phyloP scores from a whole-genome alignment of 495 filamentous ascomycete species.

The Xylaria nigripes region DNA sequence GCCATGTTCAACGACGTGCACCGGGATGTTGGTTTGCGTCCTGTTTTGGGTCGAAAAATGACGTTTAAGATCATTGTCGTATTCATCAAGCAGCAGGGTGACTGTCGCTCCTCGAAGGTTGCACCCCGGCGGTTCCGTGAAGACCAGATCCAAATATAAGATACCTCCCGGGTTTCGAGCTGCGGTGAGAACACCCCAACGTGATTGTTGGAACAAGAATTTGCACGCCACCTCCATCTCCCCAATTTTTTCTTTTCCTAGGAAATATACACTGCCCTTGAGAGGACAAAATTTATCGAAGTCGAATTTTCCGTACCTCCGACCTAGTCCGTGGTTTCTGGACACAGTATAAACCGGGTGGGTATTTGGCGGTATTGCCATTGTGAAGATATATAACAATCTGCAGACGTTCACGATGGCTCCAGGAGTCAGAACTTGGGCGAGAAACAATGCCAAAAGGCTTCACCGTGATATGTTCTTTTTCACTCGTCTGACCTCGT shows the following conservation, averaged over 20 bases:
- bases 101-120: conserved; percentile 21
- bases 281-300: conserved; percentile 9
- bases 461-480: not conserved
- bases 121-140: conserved; percentile 20
- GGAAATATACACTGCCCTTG: not conserved
- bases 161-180: conserved; percentile 21
- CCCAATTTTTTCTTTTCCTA: conserved; percentile 10
- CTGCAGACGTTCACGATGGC: not conserved
- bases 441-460: not conserved
- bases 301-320: conserved; percentile 11
- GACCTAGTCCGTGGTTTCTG: conserved; percentile 1
- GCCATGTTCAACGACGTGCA: not conserved
- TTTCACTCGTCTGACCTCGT: too few species aligned
- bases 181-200: conserved; percentile 21
- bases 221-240: conserved; percentile 19
- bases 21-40: not conserved
- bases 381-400: not conserved
- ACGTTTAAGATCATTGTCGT: not conserved
- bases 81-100: conserved; percentile 19
- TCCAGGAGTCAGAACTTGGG: not conserved
- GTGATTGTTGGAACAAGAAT: conserved; percentile 25
- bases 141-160: conserved; percentile 24
- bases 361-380: not conserved
- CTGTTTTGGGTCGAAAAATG: not conserved
- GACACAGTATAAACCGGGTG: not conserved